A percentile compares a stretch with the other conserved stretches of the same genome.
These are phyloP conservation scores for Mucor velutinosus DNA, from an alignment of 371 early-diverging fungal species.

Conservation along the genomic window DNA sequence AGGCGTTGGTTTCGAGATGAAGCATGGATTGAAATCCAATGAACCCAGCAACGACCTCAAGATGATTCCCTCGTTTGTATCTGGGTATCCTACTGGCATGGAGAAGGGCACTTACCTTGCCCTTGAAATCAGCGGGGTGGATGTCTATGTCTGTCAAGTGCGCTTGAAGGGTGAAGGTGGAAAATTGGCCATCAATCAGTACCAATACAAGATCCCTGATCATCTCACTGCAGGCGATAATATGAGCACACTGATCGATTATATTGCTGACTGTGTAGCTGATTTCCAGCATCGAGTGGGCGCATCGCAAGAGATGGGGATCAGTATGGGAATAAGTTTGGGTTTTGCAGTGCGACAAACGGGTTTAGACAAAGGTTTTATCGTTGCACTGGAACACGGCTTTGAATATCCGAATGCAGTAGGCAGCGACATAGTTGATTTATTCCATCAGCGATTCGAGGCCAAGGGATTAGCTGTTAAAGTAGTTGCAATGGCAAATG, in stretches of 20 bases:
- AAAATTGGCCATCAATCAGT: constrained; percentile 52
- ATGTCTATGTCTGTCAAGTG: constrained; percentile 55
- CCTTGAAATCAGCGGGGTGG: constrained; percentile 88
- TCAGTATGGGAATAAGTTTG: constrained; percentile 46
- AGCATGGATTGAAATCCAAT: constrained; percentile 29
- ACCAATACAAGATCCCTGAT: constrained; percentile 80
- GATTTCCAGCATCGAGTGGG: constrained; percentile 48
- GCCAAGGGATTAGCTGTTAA: constrained; percentile 43
- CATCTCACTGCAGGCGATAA: constrained; percentile 70
- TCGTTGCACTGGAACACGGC: constrained; percentile 50
- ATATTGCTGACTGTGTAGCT: constrained; percentile 48
- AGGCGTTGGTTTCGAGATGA: constrained; percentile 45
- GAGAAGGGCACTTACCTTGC: constrained; percentile 89
- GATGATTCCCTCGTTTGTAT: constrained; percentile 54
- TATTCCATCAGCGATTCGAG: constrained; percentile 40
- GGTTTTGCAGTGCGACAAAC: constrained; percentile 52
- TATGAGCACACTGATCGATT: constrained; percentile 38
- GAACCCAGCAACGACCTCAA: constrained; percentile 32
- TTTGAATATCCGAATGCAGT: constrained; percentile 48
- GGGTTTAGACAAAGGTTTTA: constrained; percentile 40
- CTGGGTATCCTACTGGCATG: constrained; percentile 73
- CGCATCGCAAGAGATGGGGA: constrained; percentile 9
- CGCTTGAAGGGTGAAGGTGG: constrained; percentile 53
- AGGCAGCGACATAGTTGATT: constrained; percentile 42
- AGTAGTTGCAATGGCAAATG: constrained; percentile 53